Percentiles rank a stretch among this genome's conserved stretches.
phyloP scores from a whole-genome alignment of 1,139 yeast species.

The Candida labiduridarum region DNA sequence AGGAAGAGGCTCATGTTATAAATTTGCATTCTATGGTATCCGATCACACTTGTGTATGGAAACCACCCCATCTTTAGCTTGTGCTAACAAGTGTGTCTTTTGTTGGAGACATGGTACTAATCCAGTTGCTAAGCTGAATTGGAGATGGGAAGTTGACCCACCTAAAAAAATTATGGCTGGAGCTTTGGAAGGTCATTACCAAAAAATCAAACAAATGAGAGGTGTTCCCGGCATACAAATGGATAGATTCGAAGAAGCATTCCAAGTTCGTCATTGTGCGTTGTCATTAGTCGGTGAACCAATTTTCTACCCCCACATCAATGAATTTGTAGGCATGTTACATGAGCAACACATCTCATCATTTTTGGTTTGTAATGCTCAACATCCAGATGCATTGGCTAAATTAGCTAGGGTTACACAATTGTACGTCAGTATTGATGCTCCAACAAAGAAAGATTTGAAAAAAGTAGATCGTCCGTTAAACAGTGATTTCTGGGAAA shows the following conservation, averaged over 20 bases:
- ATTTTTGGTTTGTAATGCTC: conserved; percentile 92
- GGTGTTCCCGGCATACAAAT: conserved; percentile 95
- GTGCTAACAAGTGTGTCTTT: conserved; percentile 93
- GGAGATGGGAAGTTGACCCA: conserved; percentile 95
- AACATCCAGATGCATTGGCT: conserved; percentile 84
- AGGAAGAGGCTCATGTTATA: conserved; percentile 94
- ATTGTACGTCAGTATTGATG: conserved; percentile 89
- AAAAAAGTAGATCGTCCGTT: conserved; percentile 87
- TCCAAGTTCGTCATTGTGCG: conserved; percentile 87
- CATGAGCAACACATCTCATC: conserved; percentile 81
- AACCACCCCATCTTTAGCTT: conserved; percentile 89
- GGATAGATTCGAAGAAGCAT: conserved; percentile 89
- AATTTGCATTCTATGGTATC: conserved; percentile 89
- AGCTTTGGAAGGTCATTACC: conserved; percentile 85
- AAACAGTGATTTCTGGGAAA: conserved; percentile 91
- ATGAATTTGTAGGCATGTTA: conserved; percentile 77
- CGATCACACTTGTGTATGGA: conserved; percentile 94
- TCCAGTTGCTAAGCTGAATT: conserved; percentile 87
- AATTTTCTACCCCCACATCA: conserved; percentile 87
- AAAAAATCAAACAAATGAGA: conserved; percentile 89
- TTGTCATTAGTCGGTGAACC: conserved; percentile 93
- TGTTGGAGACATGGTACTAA: conserved; percentile 99
- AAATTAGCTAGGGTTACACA: conserved; percentile 79
- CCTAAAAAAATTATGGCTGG: conserved; percentile 85
- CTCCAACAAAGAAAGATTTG: conserved; percentile 78